phyloP scores from a whole-genome alignment of 2,329 filamentous ascomycete genomes.

The Neopestalotiopsis clavispora region DNA sequence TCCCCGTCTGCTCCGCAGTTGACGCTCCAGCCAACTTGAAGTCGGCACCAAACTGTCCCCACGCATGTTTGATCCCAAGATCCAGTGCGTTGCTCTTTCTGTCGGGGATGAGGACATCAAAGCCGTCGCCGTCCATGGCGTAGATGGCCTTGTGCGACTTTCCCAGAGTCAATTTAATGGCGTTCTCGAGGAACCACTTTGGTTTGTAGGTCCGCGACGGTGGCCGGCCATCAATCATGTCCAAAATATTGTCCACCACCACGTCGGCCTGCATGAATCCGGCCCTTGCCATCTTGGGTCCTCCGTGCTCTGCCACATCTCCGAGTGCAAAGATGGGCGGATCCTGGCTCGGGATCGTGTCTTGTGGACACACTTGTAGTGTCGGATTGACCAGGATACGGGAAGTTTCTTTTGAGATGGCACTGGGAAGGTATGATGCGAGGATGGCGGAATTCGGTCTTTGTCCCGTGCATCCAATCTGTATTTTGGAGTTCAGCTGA shows the following conservation, averaged over 20 bases:
- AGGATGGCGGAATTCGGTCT: conserved; percentile 27
- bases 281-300: conserved; percentile 47
- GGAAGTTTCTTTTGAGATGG: conserved; percentile 21
- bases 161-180: conserved; percentile 45
- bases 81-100: not conserved
- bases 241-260: conserved; percentile 50
- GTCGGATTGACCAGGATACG: conserved; percentile 46
- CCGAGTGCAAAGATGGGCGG: conserved; percentile 53
- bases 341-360: conserved; percentile 25
- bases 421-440: conserved; percentile 8
- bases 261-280: conserved; percentile 48
- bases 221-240: conserved; percentile 20
- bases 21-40: not conserved
- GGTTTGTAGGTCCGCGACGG: conserved; percentile 29
- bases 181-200: conserved; percentile 33
- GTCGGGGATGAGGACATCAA: not conserved
- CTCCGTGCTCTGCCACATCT: conserved; percentile 53
- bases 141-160: conserved; percentile 16
- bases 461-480: conserved; percentile 48
- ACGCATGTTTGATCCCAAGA: not conserved
- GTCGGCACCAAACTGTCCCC: not conserved
- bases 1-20: not conserved
- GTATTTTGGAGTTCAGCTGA: not conserved
- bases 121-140: not conserved
- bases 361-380: conserved; percentile 44